Evolutionary conservation across 306 rosid genomes (phyloP), one percentile per base, ranked within the genome.

Genomic region (Pyrus pyrifolia): DNA sequence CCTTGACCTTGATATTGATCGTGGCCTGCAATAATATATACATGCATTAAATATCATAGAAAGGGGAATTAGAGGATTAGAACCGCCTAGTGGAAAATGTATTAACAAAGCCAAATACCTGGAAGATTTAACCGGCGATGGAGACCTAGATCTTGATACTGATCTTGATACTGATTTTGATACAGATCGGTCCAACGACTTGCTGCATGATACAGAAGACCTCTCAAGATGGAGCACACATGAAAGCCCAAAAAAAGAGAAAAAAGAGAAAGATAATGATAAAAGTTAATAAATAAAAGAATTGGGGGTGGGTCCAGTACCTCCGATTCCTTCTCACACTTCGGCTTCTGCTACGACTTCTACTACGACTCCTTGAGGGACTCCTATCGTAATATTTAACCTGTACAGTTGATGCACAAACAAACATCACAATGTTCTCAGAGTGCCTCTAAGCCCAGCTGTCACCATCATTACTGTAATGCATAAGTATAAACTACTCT

Each of bases 161-260:
- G 99, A 96, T 81, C 96, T 86, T 17, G 97, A 92, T 5, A 92
- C 88, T 53, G 99, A 96, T 81, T 93, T 86, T 15, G 98, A 92
- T 11, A 92, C 88, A 63, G 99, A 96, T 52, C 91, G 89, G 75
- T 85, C 98, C 82, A 87, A 55, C 17, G 98, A 96, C 75, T 86
- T 88, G 66, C 98, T 92, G 92, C 72, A 81, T 38, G 35, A 75
- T 44, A 72, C 10, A 12, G 25, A 55, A 19, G 51, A 77, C 71
- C 27, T 27, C 13, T 19, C 38, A 15, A 17, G 49, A 49, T 75
- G 45, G 15, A 61, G 44, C 45, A 52, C 77, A 52, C 5, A 71
- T 44, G 76, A 30, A 42, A 63, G 44, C 21, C 44, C 68, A 61
- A 8, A 27, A 15, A 23, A 52, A 66, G 19, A 35, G 42, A 38